phyloP scores from a whole-genome alignment of 2,329 filamentous ascomycete species.

The Fusarium albidum region DNA sequence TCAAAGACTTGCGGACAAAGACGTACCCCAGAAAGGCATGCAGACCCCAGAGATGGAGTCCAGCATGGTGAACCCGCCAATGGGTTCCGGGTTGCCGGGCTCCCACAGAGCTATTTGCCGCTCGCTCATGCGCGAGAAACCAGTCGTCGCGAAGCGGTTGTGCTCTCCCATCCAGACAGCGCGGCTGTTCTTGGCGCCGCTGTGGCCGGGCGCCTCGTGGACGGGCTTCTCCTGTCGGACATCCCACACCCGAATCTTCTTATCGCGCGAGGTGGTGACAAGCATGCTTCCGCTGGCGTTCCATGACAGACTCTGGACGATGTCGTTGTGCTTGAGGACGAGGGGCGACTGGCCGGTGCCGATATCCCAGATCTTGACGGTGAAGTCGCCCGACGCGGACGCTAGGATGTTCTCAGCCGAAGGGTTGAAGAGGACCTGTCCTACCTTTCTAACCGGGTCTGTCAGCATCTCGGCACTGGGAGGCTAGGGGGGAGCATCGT shows the following conservation, averaged over 20 bases:
- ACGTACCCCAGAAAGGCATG: conserved; percentile 96
- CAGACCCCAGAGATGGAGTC: conserved; percentile 97
- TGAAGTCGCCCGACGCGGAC: conserved; percentile 93
- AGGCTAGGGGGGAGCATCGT: background rate
- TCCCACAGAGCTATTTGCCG: conserved; percentile 97
- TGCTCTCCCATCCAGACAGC: conserved; percentile 97
- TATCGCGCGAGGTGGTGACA: conserved; percentile 94
- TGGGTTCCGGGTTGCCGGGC: conserved; percentile 82
- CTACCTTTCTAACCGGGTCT: conserved; percentile 78
- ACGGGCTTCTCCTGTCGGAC: conserved; percentile 89
- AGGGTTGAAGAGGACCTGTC: conserved; percentile 97
- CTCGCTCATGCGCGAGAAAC: conserved; percentile 98
- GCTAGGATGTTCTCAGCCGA: conserved; percentile 95
- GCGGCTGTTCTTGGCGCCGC: conserved; percentile 96
- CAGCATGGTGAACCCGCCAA: conserved; percentile 88
- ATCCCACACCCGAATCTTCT: conserved; percentile 98
- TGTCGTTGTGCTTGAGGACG: conserved; percentile 85
- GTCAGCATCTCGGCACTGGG: conserved; percentile 22
- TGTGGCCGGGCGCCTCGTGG: conserved; percentile 85
- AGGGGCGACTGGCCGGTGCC: conserved; percentile 77
- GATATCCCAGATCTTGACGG: conserved; percentile 96
- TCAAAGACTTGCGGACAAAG: background rate
- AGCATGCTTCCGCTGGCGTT: conserved; percentile 87
- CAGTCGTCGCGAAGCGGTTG: conserved; percentile 93
- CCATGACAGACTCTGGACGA: conserved; percentile 96